Conservation (phyloP, 78 protist species). For the Dictyostelium firmibasis region DNA sequence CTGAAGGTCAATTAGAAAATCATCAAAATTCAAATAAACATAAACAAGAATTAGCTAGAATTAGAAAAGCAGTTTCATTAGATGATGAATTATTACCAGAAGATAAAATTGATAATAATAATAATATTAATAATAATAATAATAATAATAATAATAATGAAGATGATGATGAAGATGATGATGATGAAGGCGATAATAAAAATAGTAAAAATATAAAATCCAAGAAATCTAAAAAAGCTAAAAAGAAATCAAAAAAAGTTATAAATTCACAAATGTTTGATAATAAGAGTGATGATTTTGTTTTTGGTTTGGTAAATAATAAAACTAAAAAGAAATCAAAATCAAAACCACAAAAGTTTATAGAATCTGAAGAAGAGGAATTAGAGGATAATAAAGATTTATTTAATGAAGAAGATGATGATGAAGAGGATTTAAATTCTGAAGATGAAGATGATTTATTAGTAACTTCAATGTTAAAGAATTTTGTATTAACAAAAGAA, state of each 20-base stretch:
- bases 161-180: not conserved
- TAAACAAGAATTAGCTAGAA: constrained; percentile 14
- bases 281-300: constrained; percentile 9
- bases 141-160: not conserved
- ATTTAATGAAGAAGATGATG: not conserved
- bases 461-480: constrained; percentile 14
- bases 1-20: constrained; percentile 34
- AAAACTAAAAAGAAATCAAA: constrained; percentile 2
- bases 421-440: not conserved
- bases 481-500: not conserved
- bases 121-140: not conserved
- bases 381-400: not conserved
- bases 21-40: constrained; percentile 84
- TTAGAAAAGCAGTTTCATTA: constrained; percentile 6
- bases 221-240: not conserved
- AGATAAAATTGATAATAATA: not conserved
- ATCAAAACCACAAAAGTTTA: not conserved
- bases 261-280: not conserved
- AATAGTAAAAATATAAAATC: not conserved
- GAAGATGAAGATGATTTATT: constrained; percentile 22
- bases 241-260: constrained; percentile 23
- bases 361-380: not conserved
- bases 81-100: not conserved
- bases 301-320: constrained; percentile 23
- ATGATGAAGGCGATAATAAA: not conserved